phyloP scores from a whole-genome alignment of 2,329 filamentous ascomycete genomes.

The Trichocomaceae sp. region DNA sequence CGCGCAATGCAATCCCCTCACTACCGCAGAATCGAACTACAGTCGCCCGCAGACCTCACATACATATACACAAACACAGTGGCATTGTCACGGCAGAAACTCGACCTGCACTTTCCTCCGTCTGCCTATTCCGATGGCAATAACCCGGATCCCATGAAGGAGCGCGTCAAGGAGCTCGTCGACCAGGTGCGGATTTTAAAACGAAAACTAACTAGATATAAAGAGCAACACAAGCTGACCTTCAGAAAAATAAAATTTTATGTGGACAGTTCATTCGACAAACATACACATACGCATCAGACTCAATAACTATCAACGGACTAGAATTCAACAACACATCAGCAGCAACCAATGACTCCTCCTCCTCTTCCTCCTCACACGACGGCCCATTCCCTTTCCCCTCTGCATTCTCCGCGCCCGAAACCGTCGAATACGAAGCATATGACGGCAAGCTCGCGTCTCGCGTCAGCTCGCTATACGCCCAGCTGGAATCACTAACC shows the following conservation, averaged over 20 bases:
- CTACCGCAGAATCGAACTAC: conserved; percentile 47
- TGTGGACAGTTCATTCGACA: conserved; percentile 40
- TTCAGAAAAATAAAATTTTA: no score
- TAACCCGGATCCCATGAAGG: conserved; percentile 38
- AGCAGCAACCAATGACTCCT: not conserved
- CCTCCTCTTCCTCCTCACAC: conserved; percentile 9
- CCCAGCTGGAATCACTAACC: conserved; percentile 42
- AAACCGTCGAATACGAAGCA: conserved; percentile 43
- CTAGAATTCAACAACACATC: conserved; percentile 35
- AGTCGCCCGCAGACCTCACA: conserved; percentile 43
- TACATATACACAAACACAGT: conserved; percentile 44
- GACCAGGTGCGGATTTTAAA: no score
- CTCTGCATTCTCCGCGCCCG: conserved; percentile 30
- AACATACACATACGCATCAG: conserved; percentile 39
- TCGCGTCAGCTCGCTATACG: conserved; percentile 40
- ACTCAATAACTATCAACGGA: conserved; percentile 44
- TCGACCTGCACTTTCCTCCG: conserved; percentile 44
- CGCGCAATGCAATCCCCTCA: conserved; percentile 23
- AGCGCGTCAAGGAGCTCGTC: conserved; percentile 37
- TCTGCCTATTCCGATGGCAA: conserved; percentile 32
- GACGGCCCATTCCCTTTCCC: conserved; percentile 23
- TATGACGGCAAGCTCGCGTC: conserved; percentile 40
- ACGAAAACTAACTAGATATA: no score
- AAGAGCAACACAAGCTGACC: not conserved
- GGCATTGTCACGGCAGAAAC: conserved; percentile 40